phyloP scores from a whole-genome alignment of 257 asterid genomes.

The Solanum boliviense region DNA sequence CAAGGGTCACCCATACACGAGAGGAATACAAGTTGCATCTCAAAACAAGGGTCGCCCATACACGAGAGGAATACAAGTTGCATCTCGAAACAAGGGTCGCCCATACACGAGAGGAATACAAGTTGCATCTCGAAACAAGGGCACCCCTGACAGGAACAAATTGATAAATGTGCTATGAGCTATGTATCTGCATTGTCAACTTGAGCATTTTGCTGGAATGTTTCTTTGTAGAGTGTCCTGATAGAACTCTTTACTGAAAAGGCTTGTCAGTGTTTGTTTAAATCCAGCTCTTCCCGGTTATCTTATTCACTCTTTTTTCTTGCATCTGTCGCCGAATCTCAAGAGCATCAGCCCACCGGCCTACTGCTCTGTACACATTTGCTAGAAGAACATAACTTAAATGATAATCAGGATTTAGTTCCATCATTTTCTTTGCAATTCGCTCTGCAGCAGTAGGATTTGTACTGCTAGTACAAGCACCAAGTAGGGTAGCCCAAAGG shows the following conservation, averaged over 20 bases:
- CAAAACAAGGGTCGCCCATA: no score
- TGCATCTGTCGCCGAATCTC: slow-evolving; percentile 46
- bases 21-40: no score
- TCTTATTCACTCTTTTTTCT: slow-evolving; percentile 44
- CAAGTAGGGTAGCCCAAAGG: slow-evolving; percentile 75
- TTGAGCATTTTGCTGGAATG: not conserved
- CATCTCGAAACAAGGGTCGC: no score
- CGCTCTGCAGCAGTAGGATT: slow-evolving; percentile 52
- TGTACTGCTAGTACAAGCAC: slow-evolving; percentile 58
- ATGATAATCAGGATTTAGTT: slow-evolving; percentile 70
- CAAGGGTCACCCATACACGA: no score
- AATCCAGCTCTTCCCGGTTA: slow-evolving; percentile 83
- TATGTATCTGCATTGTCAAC: not conserved
- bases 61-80: no score
- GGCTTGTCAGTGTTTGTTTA: slow-evolving; percentile 18
- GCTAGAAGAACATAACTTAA: slow-evolving; percentile 72
- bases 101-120: no score
- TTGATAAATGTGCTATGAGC: not conserved
- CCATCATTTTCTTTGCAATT: slow-evolving; percentile 55
- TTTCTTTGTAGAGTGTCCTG: not conserved
- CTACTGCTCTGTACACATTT: slow-evolving; percentile 58
- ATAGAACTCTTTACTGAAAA: not conserved
- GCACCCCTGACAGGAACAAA: not conserved
- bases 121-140: not conserved
- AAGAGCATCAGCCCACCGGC: slow-evolving; percentile 78